Conservation (phyloP, 257 asterid species). For the Nicotiana otophora region DNA sequence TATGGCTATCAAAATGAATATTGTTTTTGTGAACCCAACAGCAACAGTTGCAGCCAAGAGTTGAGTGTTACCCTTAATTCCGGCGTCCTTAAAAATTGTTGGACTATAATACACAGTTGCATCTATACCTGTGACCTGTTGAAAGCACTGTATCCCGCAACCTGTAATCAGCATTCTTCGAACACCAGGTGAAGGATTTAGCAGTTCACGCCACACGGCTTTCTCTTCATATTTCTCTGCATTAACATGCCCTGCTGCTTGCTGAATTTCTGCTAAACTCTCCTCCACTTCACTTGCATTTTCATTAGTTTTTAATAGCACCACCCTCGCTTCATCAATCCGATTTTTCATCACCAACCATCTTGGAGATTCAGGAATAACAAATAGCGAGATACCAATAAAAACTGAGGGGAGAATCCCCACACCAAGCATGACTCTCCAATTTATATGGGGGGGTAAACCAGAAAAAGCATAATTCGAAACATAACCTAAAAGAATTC, state of each 20-base stretch:
- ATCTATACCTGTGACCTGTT: conserved; percentile 64
- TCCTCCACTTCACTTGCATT: conserved; percentile 40
- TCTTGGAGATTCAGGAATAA: conserved; percentile 63
- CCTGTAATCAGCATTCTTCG: conserved; percentile 57
- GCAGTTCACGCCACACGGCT: conserved; percentile 49
- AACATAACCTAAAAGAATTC: conserved; percentile 60
- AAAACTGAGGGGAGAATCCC: conserved; percentile 55
- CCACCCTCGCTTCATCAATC: conserved; percentile 42
- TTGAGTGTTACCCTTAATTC: conserved; percentile 35
- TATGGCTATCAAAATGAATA: conserved; percentile 45
- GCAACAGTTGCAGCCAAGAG: conserved; percentile 58
- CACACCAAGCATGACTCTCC: conserved; percentile 70
- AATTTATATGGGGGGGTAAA: conserved; percentile 43
- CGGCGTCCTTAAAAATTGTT: conserved; percentile 45
- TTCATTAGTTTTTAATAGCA: conserved; percentile 43
- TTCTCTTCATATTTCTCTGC: conserved; percentile 31
- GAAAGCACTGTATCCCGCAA: conserved; percentile 55
- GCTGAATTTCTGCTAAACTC: conserved; percentile 47
- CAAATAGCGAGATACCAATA: conserved; percentile 33
- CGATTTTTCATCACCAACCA: conserved; percentile 63
- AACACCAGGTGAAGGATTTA: conserved; percentile 49
- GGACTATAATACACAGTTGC: conserved; percentile 66
- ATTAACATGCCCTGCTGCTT: conserved; percentile 34
- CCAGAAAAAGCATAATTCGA: conserved; percentile 59
- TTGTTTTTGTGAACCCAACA: conserved; percentile 58